phyloP scores from a whole-genome alignment of 441 rosid genomes.

The Gossypium lobatum region DNA sequence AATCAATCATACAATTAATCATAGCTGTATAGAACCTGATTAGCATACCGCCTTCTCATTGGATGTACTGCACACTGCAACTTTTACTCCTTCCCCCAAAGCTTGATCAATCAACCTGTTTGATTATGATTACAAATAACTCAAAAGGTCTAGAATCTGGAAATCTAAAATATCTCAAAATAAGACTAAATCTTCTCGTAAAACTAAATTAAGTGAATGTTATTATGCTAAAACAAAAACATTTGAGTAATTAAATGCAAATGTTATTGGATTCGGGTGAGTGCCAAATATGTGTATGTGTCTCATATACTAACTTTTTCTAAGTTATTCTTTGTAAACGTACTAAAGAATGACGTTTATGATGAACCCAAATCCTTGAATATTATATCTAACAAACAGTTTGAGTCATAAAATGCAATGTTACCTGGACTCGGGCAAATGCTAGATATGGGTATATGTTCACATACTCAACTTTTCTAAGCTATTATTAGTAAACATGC shows the following conservation, averaged over 20 bases:
- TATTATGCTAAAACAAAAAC: not conserved
- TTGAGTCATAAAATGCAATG: too few species aligned
- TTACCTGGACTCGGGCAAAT: too few species aligned
- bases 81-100: conserved; percentile 66
- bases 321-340: not conserved
- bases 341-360: not conserved
- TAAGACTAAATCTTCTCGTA: not conserved
- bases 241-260: not conserved
- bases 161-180: not conserved
- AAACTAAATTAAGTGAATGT: not conserved
- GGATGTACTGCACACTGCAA: conserved; percentile 95
- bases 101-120: conserved; percentile 89
- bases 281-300: not conserved
- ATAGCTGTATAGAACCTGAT: conserved; percentile 50
- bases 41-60: conserved; percentile 98
- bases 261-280: not conserved
- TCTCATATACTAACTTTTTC: not conserved
- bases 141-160: not conserved
- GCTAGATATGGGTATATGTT: too few species aligned
- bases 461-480: too few species aligned
- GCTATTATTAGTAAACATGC: too few species aligned
- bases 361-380: too few species aligned
- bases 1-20: conserved; percentile 16
- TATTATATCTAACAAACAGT: too few species aligned
- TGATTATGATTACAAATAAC: conserved; percentile 4